Percentiles rank a stretch among this genome's conserved stretches.
phyloP scores from a whole-genome alignment of 176 grass and related monocot species.

The Hordeum marinum region DNA sequence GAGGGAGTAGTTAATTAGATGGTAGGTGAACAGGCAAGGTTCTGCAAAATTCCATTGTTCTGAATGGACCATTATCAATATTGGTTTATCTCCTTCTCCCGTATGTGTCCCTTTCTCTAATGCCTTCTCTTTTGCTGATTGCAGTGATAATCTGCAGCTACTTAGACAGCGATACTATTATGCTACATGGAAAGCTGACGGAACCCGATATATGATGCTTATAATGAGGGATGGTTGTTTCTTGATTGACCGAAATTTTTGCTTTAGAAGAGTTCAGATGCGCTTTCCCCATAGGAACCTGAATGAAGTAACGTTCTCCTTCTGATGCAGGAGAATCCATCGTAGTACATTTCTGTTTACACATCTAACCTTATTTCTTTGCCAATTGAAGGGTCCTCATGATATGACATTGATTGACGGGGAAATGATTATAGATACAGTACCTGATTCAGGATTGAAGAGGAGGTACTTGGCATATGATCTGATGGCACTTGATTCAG shows the following conservation, averaged over 20 bases:
- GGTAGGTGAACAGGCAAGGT: neutral
- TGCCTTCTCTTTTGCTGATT: conserved; percentile 7
- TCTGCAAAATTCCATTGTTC: neutral
- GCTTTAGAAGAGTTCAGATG: conserved; percentile 96
- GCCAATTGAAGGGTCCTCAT: conserved; percentile 61
- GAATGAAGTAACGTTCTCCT: conserved; percentile 49
- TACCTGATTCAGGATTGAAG: conserved; percentile 84
- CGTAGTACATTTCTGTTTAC: neutral
- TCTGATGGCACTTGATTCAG: conserved; percentile 70
- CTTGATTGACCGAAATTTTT: conserved; percentile 91
- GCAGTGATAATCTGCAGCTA: conserved; percentile 90
- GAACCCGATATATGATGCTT: conserved; percentile 99
- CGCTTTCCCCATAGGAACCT: conserved; percentile 80
- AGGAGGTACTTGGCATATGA: conserved; percentile 91
- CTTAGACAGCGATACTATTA: conserved; percentile 98
- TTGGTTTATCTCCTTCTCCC: neutral
- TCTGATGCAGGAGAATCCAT: conserved; percentile 17
- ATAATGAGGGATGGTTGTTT: conserved; percentile 81
- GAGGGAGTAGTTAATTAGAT: neutral
- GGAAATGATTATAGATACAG: conserved; percentile 96
- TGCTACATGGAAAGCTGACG: conserved; percentile 99
- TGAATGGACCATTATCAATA: neutral
- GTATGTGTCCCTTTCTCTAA: neutral
- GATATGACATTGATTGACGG: conserved; percentile 91
- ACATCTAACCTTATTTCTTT: conserved; percentile 22